Evolutionary conservation across 1,139 yeast genomes (phyloP), one percentile per base, ranked within the genome.

Genomic region (Scheffersomyces quercinus): DNA sequence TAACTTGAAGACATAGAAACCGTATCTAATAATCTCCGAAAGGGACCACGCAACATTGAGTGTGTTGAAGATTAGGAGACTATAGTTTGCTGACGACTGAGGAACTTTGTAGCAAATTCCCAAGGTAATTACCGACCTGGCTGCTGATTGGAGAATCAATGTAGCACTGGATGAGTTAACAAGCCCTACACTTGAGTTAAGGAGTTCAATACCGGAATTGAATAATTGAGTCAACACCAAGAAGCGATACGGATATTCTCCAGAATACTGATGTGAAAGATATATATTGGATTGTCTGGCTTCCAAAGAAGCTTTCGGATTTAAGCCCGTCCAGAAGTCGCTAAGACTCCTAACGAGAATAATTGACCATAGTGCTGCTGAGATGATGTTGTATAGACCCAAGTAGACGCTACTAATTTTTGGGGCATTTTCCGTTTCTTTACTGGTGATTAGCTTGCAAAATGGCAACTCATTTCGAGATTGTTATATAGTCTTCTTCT

Each of bases 311-410:
- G 14, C 9, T 14, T 14, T 12, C 16, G 24, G 36, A n/a, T 36
- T 14, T 13, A 13, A n/a, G 16, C 36, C 34, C 28, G 39, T 43
- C 20, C 39, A 20, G 9, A 55, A 37, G 40, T 60, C 64, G 11
- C 24, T 40, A 26, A 52, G 14, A n/a, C 64, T 55, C 12, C 40
- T 35, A 24, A 45, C 33, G 10, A 66, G 48, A 4, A 88, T 79
- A 28, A 77, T 73, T 0, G 72, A 67, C 97, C 97, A 90, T 11
- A 86, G 69, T 8, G 77, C 61, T 0, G 84, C 84, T 6, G 93
- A 82, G 10, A 78, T 49, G n/a, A 78, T 70, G 65, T 90, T 89
- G 70, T 88, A 89, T 4, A 46, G 29, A 5, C 54, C 43, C 36
- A 67, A 40, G 30, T 43, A 43, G 20, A n/a, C 31, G 16, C 30